Evolutionary conservation across 2,329 filamentous ascomycete genomes (phyloP).

Genomic region (Furcasterigmium furcatum): DNA sequence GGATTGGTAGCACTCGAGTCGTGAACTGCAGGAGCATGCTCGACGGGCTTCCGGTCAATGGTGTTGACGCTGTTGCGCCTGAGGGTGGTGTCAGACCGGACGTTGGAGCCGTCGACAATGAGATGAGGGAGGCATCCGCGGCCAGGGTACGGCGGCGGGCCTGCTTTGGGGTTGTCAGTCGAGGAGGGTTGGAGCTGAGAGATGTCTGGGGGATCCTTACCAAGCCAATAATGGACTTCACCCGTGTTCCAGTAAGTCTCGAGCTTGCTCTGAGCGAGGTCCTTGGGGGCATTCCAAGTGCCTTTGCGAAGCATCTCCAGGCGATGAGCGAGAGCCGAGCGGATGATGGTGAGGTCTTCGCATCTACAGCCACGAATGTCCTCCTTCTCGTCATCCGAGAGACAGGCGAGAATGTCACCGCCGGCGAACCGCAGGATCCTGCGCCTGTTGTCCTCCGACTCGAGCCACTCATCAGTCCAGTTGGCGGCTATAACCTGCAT

Average conservation of each 20-base stretch:
- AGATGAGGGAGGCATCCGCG: constrained; percentile 4
- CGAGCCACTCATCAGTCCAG: constrained; percentile 34
- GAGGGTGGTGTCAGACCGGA: no score
- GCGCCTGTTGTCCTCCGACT: constrained; percentile 19
- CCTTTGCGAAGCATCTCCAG: constrained; percentile 16
- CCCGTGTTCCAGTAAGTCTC: neutral
- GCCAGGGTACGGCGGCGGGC: constrained; percentile 1
- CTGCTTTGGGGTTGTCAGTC: constrained; percentile 1
- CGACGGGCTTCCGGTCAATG: no score
- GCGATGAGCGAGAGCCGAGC: constrained; percentile 27
- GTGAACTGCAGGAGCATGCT: no score
- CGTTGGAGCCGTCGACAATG: no score
- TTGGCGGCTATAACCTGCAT: constrained; percentile 23
- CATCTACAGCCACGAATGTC: constrained; percentile 23
- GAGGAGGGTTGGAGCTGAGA: neutral
- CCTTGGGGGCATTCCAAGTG: neutral
- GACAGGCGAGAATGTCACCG: constrained; percentile 20
- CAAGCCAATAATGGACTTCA: constrained; percentile 31
- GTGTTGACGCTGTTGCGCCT: no score
- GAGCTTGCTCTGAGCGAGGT: neutral
- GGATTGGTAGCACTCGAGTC: no score
- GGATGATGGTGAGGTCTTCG: constrained; percentile 23
- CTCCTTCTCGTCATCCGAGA: constrained; percentile 21
- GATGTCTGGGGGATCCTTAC: constrained; percentile 19
- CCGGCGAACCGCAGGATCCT: constrained; percentile 20